Evolutionary conservation across 495 filamentous ascomycete species (phyloP), one percentile per base, ranked within the genome.

Genomic region (Xylaria venustula): DNA sequence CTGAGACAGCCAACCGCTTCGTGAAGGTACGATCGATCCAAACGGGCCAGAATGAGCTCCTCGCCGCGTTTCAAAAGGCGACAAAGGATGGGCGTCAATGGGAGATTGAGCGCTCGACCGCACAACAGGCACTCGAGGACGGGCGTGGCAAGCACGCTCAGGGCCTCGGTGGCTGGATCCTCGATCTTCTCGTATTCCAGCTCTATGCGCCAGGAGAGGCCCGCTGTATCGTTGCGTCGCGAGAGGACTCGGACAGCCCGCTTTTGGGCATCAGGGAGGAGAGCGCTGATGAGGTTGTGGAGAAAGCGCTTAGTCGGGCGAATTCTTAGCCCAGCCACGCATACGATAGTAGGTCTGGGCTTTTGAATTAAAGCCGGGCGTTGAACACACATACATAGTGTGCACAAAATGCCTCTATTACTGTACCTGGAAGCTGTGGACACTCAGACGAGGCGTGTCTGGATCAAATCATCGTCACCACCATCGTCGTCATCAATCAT

Each of bases 1-100:
- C 72, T 0, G 72, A 75, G 48, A 84, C 82, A 2, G 74, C 72
- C 53, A 83, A 84, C 62, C 70, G 73, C 0, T 61, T 60, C 44
- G 68, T 85, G 1, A 75, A 73, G 53, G 68, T 81, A 11, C 64
- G 77, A 7, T 75, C 79, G 3, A 72, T 75, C 15, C 61, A 66
- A 0, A 64, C 68, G 8, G 76, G 67, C 4, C 77, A 80, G 63
- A 75, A 76, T 4, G 56, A 79, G 54, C 60, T 84, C 12, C 55
- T 83, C 2, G 67, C 63, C 2, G 64, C 75, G 11, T 74, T 76
- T 11, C 72, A 76, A 26, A 75, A 73, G 37, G 62, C 70, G 7
- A 66, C 70, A 2, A 23, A 47, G 17, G 44, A 23, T 3, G 78
- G 70, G 0, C 60, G 67, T 14, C 3, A 63, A 22, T 73, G 71